Base-by-base conservation (phyloP, 495 filamentous ascomycete genomes). In the Cenococcum geophilum region DNA sequence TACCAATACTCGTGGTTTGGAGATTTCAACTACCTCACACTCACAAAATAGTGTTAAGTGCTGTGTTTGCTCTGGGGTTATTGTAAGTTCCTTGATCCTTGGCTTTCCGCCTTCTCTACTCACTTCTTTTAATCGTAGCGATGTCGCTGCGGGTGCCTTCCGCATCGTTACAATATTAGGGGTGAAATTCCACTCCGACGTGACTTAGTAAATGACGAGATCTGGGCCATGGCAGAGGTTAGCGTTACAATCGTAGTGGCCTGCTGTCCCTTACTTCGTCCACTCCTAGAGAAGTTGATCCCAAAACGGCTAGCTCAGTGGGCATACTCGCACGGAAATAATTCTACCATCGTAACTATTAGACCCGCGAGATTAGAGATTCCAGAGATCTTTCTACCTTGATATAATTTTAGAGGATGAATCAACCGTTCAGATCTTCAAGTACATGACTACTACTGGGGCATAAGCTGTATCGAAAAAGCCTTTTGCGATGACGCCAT, bases 1-100 rank as follows among this genome's bases (percentile, higher is more conserved):
- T 67, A 9, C 56, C 61, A 20, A 60, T 60, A 22, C 63, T 60
- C 53, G 60, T 67, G 14, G 36, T 67, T 12, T 63, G 61, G 65
- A 53, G 42, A 18, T 47, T 63, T 4, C 60, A 52, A 21, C 47
- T 64, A 8, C 57, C 43, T 20, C 57, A 16, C 12, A 52, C 57
- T 23, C 65, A 67, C 52, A 63, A 60, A 35, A 48, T 67, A 25
- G 61, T 57, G 18, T 59, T 67, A 32, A 45, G 52, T 20, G 5
- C 45, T 6, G 57, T 67, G 9, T 67, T 67, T 42, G 52, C 51
- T 2, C 36, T 67, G 42, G 65, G 57, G 0, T 8, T 67, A 0
- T 48, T 60, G 65, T 67, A 42, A 36, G n/a, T 59, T 35, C 16
- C 23, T n/a, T n/a, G n/a, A n/a, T n/a, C n/a, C n/a, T n/a, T n/a